Base-by-base conservation (phyloP, 805 yeast species). In the Teunomyces aglyptinius region DNA sequence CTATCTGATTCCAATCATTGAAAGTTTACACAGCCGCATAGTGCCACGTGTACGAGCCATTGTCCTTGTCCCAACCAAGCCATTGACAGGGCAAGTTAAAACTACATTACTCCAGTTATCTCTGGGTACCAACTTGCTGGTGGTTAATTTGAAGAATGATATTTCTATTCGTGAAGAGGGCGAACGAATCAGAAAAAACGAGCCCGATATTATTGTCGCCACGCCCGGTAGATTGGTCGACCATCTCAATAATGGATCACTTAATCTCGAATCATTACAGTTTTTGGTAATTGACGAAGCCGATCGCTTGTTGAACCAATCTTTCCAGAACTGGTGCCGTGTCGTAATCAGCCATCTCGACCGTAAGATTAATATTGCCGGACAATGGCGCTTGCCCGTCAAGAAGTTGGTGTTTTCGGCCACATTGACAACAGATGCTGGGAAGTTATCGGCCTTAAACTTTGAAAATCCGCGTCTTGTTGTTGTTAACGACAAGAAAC, bases 371-470 rank as follows among this genome's bases (percentile, higher is more conserved):
- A 60, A 59, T 38, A 56, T 69, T 2, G 63, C 71, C 16, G 53
- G 61, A 27, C 47, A 43, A 15, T 78, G 77, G 69, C 50, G 51
- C 8, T 45, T 70, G 32, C 64, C 63, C 41, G 64, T 82, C 66
- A 60, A 85, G 70, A 68, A 91, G 55, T 74, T 92, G 63, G 76
- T 94, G 3, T 89, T 94, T 59, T 85, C 95, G 42, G 99, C 99
- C 6, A 94, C 99, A 0, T 76, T 94, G 44, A 89, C 97, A 3
- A 85, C 97, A 2, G 96, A 91, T 62, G 88, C 97, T 0, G 96
- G 94, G 24, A 89, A 87, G 59, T 70, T 94, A 46, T 77, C 92
- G 6, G 78, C 81, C 39, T 73, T 94, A 48, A 80, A 84, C 43
- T 78, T 94, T 51, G 71, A 72, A 48, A 76, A 74, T 54, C 97